Evolutionary conservation across 768 basidiomycete genomes (phyloP), one percentile per base, ranked within the genome.

Genomic region (Leccinum truebloodii): DNA sequence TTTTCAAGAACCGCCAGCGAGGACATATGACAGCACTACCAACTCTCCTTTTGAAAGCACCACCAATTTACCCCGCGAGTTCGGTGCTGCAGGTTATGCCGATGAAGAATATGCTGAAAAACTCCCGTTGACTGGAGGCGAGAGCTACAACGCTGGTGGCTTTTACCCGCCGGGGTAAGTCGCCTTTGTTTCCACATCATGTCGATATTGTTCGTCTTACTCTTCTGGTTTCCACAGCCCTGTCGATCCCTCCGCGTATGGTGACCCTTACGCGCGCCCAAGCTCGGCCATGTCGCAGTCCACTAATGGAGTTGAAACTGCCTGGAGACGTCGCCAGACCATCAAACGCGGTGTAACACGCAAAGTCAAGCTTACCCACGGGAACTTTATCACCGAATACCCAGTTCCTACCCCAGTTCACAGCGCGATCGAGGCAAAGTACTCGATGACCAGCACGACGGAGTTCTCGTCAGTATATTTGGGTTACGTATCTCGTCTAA

Each of bases 311-410:
- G 77, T 77, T 54, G 86, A 88, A 60, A 83, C 77, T 54, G 86
- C 85, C 3, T 85, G 84, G 84, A 76, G 82, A 63, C 86, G 90
- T 60, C 88, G 94, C 58, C 94, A 96, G 75, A 94, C 91, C 34
- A 91, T 95, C 76, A 92, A 92, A 71, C 90, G 94, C 56, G 89
- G 93, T 60, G 92, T 94, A 24, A 95, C 94, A n/a, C 89, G 92
- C 68, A 92, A 90, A 71, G 90, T 98, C 79, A 91, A 92, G 73
- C 87, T 98, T 64, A 96, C 94, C 9, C 83, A 94, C 53, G 95
- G 95, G 60, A 91, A 95, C 69, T 96, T 94, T 77, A 90, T 96
- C 75, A 83, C 87, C 34, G 95, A 97, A 67, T 94, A 95, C 71
- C 79, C 86, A 7, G 94, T 95, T 1, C 94, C 94, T 2, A 88